Evolutionary conservation across 495 filamentous ascomycete genomes (phyloP), one percentile per base, ranked within the genome.

Genomic region (Penicillium antarcticum): DNA sequence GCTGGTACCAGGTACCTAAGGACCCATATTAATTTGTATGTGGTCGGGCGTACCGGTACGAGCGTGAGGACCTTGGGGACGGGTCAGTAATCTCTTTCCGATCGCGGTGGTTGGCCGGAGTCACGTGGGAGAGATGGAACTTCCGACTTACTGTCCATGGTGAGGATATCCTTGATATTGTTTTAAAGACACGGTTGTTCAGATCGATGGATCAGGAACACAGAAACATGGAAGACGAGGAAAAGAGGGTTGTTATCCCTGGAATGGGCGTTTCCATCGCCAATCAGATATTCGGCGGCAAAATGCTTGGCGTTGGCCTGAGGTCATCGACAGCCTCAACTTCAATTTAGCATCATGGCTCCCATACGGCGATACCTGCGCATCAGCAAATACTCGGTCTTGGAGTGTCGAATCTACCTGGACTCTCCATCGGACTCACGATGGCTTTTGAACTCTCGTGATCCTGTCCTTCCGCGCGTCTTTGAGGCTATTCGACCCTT

Each of bases 371-470:
- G 88, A 55, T 94, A 94, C 58, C 81, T 94, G 46, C 79, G 89
- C 40, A 92, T 94, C 51, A 88, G 85, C 51, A 87, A 91, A 63
- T 87, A 88, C 68, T 95, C 94, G 14, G 91, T 96, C 48, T 80
- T 98, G 40, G 94, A 98, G 78, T 88, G 86, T 42, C 89, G 92
- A 35, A 92, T 98, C 59, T 98, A 96, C 70, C 83, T 96, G 38
- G 94, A 97, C 50, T 89, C 88, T 49, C 94, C 94, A 2, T 81
- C 87, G 7, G 85, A 95, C 38, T 79, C 85, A 35, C 76, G 84
- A 52, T 98, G 94, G 94, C 84, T 98, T 8, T 79, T 96, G 39
- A 55, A 66, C 41, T 68, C 85, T 14, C 80, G 83, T 39, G 75
- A 88, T 52, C 84, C 87, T 1, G 79, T 91, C 24, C 80, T 98